Conservation (phyloP, 352 stramenopile genomes). For the Pythium phragmitis region DNA sequence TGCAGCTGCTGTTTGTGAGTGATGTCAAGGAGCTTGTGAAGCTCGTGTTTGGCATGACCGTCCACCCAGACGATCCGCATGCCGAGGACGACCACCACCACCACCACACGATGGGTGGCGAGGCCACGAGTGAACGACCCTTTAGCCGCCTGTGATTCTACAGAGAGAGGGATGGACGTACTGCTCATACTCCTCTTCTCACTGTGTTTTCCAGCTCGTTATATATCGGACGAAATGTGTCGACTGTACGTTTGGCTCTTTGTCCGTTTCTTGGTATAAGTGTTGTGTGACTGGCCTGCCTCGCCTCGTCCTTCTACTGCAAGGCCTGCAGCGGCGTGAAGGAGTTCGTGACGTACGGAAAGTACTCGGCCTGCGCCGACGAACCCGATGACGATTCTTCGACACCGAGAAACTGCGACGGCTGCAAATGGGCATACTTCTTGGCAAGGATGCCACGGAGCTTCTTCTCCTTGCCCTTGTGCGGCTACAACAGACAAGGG, state of each 20-base stretch:
- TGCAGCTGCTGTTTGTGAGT: constrained; percentile 69
- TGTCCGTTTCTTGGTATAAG: background rate
- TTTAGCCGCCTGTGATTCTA: constrained; percentile 16
- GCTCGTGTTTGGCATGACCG: constrained; percentile 67
- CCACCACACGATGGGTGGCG: constrained; percentile 23
- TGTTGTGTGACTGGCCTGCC: background rate
- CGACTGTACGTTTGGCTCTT: background rate
- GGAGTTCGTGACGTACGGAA: constrained; percentile 78
- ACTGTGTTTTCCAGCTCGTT: background rate
- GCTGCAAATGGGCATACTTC: constrained; percentile 85
- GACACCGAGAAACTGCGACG: constrained; percentile 75
- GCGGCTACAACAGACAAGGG: constrained; percentile 36
- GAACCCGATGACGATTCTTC: constrained; percentile 61
- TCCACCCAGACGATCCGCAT: constrained; percentile 24
- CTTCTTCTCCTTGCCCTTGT: constrained; percentile 84
- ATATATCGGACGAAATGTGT: constrained; percentile 1
- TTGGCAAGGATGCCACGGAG: constrained; percentile 72
- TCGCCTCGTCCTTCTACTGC: background rate
- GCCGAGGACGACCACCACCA: constrained; percentile 16
- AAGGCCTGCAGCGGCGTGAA: constrained; percentile 60
- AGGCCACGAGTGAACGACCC: constrained; percentile 13
- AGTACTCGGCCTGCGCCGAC: constrained; percentile 72
- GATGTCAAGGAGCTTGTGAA: constrained; percentile 62
- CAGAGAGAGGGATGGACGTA: too few relatives aligned
- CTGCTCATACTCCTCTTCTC: background rate